These are phyloP conservation scores for Neurospora sp. DNA, from an alignment of 495 filamentous ascomycete genomes.

Conservation along the genomic window DNA sequence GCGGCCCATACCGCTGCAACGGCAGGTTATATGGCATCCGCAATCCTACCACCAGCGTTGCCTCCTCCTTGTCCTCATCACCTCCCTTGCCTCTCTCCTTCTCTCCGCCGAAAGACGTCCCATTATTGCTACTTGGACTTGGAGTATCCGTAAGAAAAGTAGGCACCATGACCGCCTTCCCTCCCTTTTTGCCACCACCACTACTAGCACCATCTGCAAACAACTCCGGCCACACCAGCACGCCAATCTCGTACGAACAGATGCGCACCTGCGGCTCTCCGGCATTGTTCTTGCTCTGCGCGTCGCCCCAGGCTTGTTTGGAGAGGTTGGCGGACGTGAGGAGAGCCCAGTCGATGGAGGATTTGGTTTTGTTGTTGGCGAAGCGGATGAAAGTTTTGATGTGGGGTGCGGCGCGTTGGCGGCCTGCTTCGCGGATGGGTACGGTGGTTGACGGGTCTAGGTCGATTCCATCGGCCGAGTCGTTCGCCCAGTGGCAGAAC, in stretches of 20 bases:
- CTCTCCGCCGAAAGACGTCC: background rate
- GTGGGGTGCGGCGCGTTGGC: constrained; percentile 77
- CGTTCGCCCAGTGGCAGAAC: constrained; percentile 60
- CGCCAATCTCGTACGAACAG: constrained; percentile 77
- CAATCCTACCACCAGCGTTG: constrained; percentile 47
- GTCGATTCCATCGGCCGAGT: constrained; percentile 28
- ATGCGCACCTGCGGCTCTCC: constrained; percentile 50
- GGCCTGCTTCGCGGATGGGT: constrained; percentile 32
- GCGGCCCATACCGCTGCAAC: constrained; percentile 47
- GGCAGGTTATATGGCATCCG: constrained; percentile 82
- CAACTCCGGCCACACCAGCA: constrained; percentile 73
- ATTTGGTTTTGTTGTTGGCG: constrained; percentile 41
- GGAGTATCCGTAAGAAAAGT: constrained; percentile 54
- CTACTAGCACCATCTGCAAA: constrained; percentile 25
- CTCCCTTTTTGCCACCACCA: background rate
- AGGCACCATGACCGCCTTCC: constrained; percentile 51
- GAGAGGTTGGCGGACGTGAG: constrained; percentile 80
- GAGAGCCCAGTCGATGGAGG: constrained; percentile 90
- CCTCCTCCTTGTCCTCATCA: background rate
- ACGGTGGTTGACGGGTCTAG: background rate
- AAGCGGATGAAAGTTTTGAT: constrained; percentile 87
- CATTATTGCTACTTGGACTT: background rate
- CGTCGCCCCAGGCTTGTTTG: constrained; percentile 82
- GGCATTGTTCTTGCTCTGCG: constrained; percentile 21
- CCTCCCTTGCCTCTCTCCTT: background rate